Evolutionary conservation across 352 stramenopile genomes (phyloP), one percentile per base, ranked within the genome.

Genomic region (Pythium insidiosum): DNA sequence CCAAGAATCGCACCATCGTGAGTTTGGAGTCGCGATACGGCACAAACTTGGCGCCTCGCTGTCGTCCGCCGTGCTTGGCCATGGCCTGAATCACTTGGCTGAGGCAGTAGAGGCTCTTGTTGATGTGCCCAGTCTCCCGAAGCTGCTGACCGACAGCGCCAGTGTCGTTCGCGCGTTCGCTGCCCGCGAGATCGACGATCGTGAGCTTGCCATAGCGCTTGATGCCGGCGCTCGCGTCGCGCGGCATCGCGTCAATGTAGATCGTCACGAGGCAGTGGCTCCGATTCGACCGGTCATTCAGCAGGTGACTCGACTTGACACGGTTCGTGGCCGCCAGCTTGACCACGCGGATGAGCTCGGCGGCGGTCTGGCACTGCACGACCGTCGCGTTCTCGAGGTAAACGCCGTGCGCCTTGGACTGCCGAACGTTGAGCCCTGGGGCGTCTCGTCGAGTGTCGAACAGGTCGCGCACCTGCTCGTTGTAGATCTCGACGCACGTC

Each of bases 401-500:
- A 49, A 86, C 83, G 11, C 68, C 73, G 40, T 83, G 68, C 18
- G 72, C 62, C 18, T 80, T 81, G 9, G 67, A 72, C 16, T 71
- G 76, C 1, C 76, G 76, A 30, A 88, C 66, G 0, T 51, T 39
- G 24, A 88, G 43, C n/a, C n/a, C n/a, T n/a, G n/a, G n/a, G 15
- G 68, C 64, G 35, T 84, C 67, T 25, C 83, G 79, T 12, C 63
- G 71, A 6, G 71, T 48, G 19, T 84, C 72, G 25, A 85, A 85
- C 5, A 84, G 56, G 38, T 86, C 76, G 3, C 66, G 62, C 18
- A 86, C 73, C 38, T 71, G 59, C 38, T 86, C 76, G 35, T 85
- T 86, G 67, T 86, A 88, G 43, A 88, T 82, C 53, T 88, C 76
- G 24, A 86, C 73, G 45, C 71, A 84, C 7, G 73, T 83, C 33